Evolutionary conservation across 2,329 filamentous ascomycete genomes (phyloP).

Genomic region (Fusarium paranaense): DNA sequence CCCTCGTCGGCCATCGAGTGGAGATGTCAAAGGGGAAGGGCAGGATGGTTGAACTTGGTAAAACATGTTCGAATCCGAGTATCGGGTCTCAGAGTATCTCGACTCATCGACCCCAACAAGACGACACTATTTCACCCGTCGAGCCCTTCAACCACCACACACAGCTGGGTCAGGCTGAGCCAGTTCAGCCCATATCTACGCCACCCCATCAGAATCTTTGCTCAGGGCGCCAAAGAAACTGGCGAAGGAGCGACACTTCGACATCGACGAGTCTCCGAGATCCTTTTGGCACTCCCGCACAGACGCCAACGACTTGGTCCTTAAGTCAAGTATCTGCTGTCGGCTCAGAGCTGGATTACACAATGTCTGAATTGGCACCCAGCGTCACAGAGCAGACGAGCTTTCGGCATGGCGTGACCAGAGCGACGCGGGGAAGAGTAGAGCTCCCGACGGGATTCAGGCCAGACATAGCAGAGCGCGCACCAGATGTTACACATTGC

Average conservation of each 20-base stretch:
- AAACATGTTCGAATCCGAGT: neutral
- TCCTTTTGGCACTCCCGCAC: conserved; percentile 19
- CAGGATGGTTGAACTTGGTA: conserved; percentile 20
- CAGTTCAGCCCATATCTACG: neutral
- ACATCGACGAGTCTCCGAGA: conserved; percentile 15
- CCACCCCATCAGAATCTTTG: neutral
- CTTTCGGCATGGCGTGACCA: neutral
- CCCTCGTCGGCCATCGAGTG: conserved; percentile 30
- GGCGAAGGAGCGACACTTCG: conserved; percentile 2
- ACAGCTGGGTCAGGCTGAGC: neutral
- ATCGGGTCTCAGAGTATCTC: neutral
- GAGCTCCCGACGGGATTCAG: neutral
- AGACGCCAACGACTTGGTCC: conserved; percentile 10
- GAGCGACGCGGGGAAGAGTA: neutral
- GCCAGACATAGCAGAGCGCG: neutral
- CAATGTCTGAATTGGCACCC: neutral
- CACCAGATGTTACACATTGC: neutral
- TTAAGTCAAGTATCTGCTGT: conserved; percentile 4
- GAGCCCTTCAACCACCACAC: neutral
- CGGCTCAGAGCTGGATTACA: neutral
- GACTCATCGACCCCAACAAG: conserved; percentile 4
- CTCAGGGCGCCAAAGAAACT: neutral
- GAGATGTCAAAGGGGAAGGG: conserved; percentile 37
- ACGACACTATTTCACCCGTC: neutral
- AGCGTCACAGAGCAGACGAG: neutral